phyloP scores from a whole-genome alignment of 2,329 filamentous ascomycete genomes.

The Xylaria sp. region DNA sequence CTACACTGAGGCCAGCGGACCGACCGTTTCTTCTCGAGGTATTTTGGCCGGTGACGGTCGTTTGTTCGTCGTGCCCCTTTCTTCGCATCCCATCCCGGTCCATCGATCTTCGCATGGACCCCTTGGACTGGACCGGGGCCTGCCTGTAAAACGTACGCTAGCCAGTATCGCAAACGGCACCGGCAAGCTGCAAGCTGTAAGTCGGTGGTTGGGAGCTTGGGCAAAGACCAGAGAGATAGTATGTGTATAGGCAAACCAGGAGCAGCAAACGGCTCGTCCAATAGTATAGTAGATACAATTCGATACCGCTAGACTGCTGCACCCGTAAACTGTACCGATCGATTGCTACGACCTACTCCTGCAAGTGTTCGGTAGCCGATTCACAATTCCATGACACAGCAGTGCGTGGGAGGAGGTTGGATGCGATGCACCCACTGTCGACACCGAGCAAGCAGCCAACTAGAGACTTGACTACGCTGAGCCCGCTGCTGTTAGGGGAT shows the following conservation, averaged over 20 bases:
- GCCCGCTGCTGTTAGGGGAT: constrained; percentile 15
- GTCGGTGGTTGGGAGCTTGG: constrained; percentile 27
- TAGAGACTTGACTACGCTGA: not conserved
- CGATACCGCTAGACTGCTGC: constrained; percentile 4
- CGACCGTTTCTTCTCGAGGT: constrained; percentile 21
- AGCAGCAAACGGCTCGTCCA: constrained; percentile 8
- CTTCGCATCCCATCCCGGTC: constrained; percentile 24
- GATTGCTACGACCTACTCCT: constrained; percentile 25
- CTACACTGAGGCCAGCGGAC: constrained; percentile 4
- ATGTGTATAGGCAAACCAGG: not conserved
- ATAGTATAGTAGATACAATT: constrained; percentile 8
- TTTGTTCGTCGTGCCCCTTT: constrained; percentile 34
- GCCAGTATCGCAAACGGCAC: constrained; percentile 19
- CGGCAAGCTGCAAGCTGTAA: constrained; percentile 24
- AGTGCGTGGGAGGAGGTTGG: constrained; percentile 20
- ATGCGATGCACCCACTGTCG: constrained; percentile 8
- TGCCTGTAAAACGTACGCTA: constrained; percentile 26
- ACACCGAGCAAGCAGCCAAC: not conserved
- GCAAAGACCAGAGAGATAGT: not conserved
- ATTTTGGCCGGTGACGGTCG: constrained; percentile 29
- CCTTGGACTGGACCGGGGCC: constrained; percentile 28
- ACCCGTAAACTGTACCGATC: constrained; percentile 5
- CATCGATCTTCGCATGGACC: constrained; percentile 32
- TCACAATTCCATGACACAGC: constrained; percentile 23
- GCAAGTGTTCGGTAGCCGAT: constrained; percentile 36